phyloP scores from a whole-genome alignment of 2,329 filamentous ascomycete genomes.

The Emmonsia crescens region DNA sequence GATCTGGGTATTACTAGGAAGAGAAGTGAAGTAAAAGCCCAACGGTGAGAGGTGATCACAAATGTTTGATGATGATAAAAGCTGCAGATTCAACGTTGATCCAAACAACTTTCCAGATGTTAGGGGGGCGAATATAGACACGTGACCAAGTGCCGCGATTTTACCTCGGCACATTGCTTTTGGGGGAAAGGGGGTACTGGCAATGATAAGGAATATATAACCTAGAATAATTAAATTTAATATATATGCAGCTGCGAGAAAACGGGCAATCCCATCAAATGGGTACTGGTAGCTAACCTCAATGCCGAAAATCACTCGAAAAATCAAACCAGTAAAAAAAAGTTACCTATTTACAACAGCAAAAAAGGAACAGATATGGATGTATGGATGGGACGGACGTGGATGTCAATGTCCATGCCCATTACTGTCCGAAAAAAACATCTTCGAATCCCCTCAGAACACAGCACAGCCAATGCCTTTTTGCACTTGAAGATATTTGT shows the following conservation, averaged over 20 bases:
- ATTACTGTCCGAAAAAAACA: background rate
- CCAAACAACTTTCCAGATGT: no score
- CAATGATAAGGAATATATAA: no score
- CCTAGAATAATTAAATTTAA: background rate
- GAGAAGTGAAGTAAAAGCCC: background rate
- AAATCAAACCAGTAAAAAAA: background rate
- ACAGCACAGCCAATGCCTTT: background rate
- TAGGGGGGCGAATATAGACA: no score
- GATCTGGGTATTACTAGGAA: background rate
- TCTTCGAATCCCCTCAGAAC: no score
- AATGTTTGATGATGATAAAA: background rate
- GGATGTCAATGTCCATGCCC: background rate
- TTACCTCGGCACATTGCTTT: background rate
- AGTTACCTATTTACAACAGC: constrained; percentile 5
- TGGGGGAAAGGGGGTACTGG: background rate
- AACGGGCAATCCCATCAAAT: background rate
- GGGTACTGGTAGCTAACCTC: background rate
- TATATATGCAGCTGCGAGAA: background rate
- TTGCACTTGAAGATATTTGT: background rate
- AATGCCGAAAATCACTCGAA: background rate
- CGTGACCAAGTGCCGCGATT: background rate
- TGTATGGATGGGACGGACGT: background rate
- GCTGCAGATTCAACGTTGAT: no score
- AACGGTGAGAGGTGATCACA: background rate
- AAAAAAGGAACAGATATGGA: background rate